A percentile compares a stretch with the other conserved stretches of the same genome.
phyloP scores from a whole-genome alignment of 805 yeast species.

The Myxozyma nipponensis region DNA sequence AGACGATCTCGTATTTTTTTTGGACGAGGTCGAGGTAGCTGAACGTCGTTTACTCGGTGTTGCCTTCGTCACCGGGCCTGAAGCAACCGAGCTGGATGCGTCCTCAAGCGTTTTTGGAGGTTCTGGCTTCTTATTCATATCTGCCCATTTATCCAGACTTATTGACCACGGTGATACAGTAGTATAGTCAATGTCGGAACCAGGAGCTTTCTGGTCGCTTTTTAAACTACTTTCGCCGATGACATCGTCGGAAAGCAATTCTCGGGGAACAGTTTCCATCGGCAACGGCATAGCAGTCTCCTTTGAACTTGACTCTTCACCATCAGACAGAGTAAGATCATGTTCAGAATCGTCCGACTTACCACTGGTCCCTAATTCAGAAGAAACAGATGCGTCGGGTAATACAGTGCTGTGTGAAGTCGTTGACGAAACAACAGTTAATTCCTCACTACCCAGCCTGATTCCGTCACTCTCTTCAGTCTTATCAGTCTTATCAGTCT shows the following conservation, averaged over 20 bases:
- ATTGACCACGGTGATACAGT: constrained; percentile 23
- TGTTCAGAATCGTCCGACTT: background rate
- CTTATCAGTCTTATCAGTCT: background rate
- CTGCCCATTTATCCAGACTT: constrained; percentile 26
- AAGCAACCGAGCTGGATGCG: no score
- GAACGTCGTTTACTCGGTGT: no score
- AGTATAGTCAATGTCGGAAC: constrained; percentile 18
- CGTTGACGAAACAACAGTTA: background rate
- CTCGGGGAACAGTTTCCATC: no score
- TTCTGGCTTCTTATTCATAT: constrained; percentile 13
- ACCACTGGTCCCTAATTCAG: background rate
- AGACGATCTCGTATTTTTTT: constrained; percentile 4
- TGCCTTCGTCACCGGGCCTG: no score
- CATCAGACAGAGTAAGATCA: no score
- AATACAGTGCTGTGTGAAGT: background rate
- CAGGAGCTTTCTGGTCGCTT: constrained; percentile 5
- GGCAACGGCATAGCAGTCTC: no score
- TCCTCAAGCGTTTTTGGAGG: background rate
- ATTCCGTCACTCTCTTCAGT: no score
- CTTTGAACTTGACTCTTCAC: background rate
- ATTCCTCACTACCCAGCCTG: background rate
- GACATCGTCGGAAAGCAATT: constrained; percentile 3
- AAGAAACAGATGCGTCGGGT: background rate
- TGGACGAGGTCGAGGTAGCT: no score
- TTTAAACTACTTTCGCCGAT: no score